phyloP scores from a whole-genome alignment of 371 early-diverging fungal genomes.

The Mortierella sp. region DNA sequence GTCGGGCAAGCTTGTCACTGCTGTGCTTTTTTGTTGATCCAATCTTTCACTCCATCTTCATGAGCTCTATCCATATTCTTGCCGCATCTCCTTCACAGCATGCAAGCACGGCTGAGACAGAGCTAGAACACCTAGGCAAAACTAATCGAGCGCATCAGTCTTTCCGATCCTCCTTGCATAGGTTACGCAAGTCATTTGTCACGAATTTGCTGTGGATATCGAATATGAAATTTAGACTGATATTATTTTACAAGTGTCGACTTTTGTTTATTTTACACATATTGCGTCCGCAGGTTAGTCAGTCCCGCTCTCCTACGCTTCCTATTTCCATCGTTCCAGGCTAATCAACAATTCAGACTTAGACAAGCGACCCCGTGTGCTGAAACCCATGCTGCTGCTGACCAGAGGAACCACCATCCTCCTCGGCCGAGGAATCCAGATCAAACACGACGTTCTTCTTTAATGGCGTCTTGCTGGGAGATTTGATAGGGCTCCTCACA shows the following conservation, averaged over 20 bases:
- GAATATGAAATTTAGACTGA: background rate
- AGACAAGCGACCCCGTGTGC: background rate
- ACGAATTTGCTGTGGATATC: too few species aligned
- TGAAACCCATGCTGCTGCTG: background rate
- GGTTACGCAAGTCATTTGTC: too few species aligned
- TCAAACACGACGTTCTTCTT: constrained; percentile 32
- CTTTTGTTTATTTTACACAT: constrained; percentile 3
- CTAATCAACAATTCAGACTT: background rate
- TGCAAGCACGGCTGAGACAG: too few species aligned
- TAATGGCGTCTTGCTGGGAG: constrained; percentile 3
- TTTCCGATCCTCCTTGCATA: too few species aligned
- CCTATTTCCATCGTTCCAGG: background rate
- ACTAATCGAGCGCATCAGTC: too few species aligned
- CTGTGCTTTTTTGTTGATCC: too few species aligned
- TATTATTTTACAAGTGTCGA: background rate
- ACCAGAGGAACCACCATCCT: background rate
- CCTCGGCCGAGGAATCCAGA: constrained; percentile 8
- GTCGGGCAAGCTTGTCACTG: too few species aligned
- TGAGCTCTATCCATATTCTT: too few species aligned
- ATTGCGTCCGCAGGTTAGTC: background rate
- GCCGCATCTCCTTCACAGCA: too few species aligned
- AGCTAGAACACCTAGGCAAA: too few species aligned
- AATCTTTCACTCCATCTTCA: too few species aligned
- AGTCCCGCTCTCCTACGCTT: background rate
- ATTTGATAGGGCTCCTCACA: background rate